A percentile compares a stretch with the other conserved stretches of the same genome.
Conservation (phyloP, 768 basidiomycete genomes). For the Boletus edulis region DNA sequence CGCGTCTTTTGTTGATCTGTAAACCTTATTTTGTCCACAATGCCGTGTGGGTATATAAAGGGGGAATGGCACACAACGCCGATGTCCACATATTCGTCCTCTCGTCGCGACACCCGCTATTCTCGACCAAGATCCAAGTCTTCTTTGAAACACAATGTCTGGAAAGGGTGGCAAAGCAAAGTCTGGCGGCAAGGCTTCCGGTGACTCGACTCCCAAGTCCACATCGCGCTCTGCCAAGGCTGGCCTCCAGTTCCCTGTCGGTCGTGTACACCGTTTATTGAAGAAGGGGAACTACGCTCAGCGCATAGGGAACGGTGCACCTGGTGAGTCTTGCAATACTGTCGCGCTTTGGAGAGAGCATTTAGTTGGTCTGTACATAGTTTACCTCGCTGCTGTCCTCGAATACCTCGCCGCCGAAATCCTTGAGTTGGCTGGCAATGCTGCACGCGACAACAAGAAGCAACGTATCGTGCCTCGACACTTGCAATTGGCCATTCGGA, state of each 20-base stretch:
- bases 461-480: conserved; percentile 65
- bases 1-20: conserved; percentile 36
- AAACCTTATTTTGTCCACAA: conserved; percentile 33
- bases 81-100: conserved; percentile 8
- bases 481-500: conserved; percentile 63
- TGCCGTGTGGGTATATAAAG: conserved; percentile 32
- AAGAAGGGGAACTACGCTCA: conserved; percentile 60
- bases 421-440: conserved; percentile 58
- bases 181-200: conserved; percentile 62
- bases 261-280: conserved; percentile 59
- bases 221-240: conserved; percentile 41
- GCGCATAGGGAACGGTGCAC: conserved; percentile 56
- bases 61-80: background rate
- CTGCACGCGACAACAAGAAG: conserved; percentile 56
- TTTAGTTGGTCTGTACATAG: conserved; percentile 18
- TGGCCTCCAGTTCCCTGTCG: conserved; percentile 50
- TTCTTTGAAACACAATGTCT: conserved; percentile 29
- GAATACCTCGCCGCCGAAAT: conserved; percentile 65
- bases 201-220: conserved; percentile 32
- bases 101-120: background rate
- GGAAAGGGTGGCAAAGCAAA: conserved; percentile 56
- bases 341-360: background rate
- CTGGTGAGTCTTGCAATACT: conserved; percentile 26
- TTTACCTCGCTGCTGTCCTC: conserved; percentile 60
- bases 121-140: background rate